Conservation (phyloP, 257 asterid genomes). For the Apocynum venetum region DNA sequence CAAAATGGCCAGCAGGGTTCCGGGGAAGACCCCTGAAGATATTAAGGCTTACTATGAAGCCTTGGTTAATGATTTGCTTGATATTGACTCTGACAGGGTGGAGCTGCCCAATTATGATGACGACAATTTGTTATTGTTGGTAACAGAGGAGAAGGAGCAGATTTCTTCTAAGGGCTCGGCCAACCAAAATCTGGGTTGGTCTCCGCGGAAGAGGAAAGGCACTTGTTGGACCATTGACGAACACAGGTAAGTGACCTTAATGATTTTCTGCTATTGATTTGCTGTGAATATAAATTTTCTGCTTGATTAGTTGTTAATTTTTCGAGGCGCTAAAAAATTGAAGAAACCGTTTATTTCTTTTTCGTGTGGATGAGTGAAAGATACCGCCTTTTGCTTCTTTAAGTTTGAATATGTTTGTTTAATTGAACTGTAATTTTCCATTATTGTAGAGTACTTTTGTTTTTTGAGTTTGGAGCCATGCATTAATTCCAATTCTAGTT, state of each 20-base stretch:
- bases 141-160: not conserved
- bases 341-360: not conserved
- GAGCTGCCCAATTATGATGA: slow-evolving; percentile 13
- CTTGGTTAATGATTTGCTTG: slow-evolving; percentile 11
- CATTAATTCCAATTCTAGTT: too few relatives aligned
- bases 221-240: slow-evolving; percentile 15
- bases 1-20: slow-evolving; percentile 7
- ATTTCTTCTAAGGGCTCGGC: not conserved
- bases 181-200: not conserved
- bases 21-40: slow-evolving; percentile 15
- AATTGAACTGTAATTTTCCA: not conserved
- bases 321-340: not conserved
- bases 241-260: slow-evolving; percentile 1
- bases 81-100: slow-evolving; percentile 13
- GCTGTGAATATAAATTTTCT: not conserved
- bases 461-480: too few relatives aligned
- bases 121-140: not conserved
- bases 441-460: too few relatives aligned
- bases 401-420: not conserved
- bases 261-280: not conserved
- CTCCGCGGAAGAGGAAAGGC: slow-evolving; percentile 2
- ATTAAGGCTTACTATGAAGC: slow-evolving; percentile 9
- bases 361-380: not conserved
- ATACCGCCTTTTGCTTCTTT: not conserved
- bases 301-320: not conserved